Evolutionary conservation across 2,329 filamentous ascomycete genomes (phyloP).

Genomic region (Kalmusia sp.): DNA sequence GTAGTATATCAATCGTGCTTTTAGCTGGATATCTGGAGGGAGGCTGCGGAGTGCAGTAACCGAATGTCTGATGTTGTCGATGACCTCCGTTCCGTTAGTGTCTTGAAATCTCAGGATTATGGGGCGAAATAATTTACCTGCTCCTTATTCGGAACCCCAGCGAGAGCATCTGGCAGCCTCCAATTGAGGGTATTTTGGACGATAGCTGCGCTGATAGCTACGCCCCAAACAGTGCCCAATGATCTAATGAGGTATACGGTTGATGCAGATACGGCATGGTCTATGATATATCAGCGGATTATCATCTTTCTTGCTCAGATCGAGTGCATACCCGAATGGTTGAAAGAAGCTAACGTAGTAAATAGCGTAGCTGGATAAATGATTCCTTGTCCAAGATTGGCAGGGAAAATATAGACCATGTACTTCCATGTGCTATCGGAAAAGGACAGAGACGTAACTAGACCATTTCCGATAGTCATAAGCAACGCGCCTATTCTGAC

Average conservation of each 20-base stretch:
- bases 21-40: constrained; percentile 63
- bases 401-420: constrained; percentile 53
- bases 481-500: constrained; percentile 50
- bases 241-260: constrained; percentile 70
- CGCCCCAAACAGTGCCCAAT: constrained; percentile 69
- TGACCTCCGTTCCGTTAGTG: constrained; percentile 53
- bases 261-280: constrained; percentile 68
- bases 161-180: constrained; percentile 61
- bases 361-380: constrained; percentile 61
- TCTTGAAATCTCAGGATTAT: background rate
- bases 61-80: constrained; percentile 68
- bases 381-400: constrained; percentile 56
- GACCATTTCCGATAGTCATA: constrained; percentile 54
- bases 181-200: constrained; percentile 67
- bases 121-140: constrained; percentile 53
- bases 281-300: constrained; percentile 42
- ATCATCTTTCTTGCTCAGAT: background rate
- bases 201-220: constrained; percentile 68
- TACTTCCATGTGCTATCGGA: constrained; percentile 55
- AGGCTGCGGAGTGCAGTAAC: constrained; percentile 63
- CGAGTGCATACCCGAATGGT: constrained; percentile 60
- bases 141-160: constrained; percentile 64
- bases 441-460: constrained; percentile 52
- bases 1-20: constrained; percentile 66
- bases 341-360: constrained; percentile 68